phyloP scores from a whole-genome alignment of 2,329 filamentous ascomycete species.

The Aureobasidium mangrovei region DNA sequence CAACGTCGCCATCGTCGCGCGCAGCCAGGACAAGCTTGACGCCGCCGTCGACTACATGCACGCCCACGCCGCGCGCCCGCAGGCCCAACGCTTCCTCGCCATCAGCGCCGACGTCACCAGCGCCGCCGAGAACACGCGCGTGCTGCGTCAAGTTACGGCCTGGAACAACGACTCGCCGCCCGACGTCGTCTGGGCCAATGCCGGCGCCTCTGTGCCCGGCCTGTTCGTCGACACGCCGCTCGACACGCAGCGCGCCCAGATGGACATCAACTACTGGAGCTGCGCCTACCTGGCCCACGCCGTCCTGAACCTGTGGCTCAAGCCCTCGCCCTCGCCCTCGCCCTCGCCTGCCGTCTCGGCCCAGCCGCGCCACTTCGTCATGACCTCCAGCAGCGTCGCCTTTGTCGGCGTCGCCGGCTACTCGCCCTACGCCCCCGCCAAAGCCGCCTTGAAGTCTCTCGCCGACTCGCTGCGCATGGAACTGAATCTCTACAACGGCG shows the following conservation, averaged over 20 bases:
- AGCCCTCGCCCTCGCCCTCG: slow-evolving; percentile 28
- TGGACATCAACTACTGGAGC: slow-evolving; percentile 90
- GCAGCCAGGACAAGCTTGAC: slow-evolving; percentile 66
- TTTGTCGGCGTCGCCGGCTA: slow-evolving; percentile 78
- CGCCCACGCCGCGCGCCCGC: slow-evolving; percentile 34
- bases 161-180: slow-evolving; percentile 71
- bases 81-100: slow-evolving; percentile 65
- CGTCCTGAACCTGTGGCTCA: slow-evolving; percentile 65
- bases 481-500: slow-evolving; percentile 71
- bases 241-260: slow-evolving; percentile 60
- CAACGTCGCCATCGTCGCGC: slow-evolving; percentile 75
- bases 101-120: slow-evolving; percentile 75
- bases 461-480: slow-evolving; percentile 80
- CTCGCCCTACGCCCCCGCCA: slow-evolving; percentile 70
- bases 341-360: slow-evolving; percentile 30
- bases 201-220: slow-evolving; percentile 63
- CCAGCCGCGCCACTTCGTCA: slow-evolving; percentile 65
- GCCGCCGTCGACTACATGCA: slow-evolving; percentile 57
- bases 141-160: slow-evolving; percentile 61
- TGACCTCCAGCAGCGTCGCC: slow-evolving; percentile 70
- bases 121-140: slow-evolving; percentile 57
- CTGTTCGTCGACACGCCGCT: slow-evolving; percentile 70
- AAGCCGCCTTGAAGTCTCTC: slow-evolving; percentile 74
- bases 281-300: slow-evolving; percentile 79
- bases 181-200: slow-evolving; percentile 87